A percentile compares a stretch with the other conserved stretches of the same genome.
These are phyloP conservation scores for Hordeum vulgare DNA, from an alignment of 176 grass and related monocot species.

Conservation along the genomic window MorexV3_pseudomolecules_assembly NC_058518.1:341208121-341208620, in stretches of 20 bases:
- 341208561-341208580: background rate
- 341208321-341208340: background rate
- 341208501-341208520: background rate
- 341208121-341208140: no score
- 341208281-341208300: background rate
- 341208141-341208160: no score
- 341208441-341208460: slow-evolving; percentile 1
- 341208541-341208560: background rate
- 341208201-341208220: no score
- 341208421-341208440: background rate
- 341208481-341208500: background rate
- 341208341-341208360: background rate
- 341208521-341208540: background rate
- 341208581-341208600: slow-evolving; percentile 14
- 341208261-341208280: no score
- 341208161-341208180: no score
- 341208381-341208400: slow-evolving; percentile 16
- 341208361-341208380: slow-evolving; percentile 35
- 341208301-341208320: background rate
- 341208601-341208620: background rate
- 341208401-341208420: slow-evolving; percentile 14
- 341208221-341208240: no score
- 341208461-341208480: slow-evolving; percentile 25
- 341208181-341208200: no score
- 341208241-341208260: no score